Percentiles rank a stretch among this genome's conserved stretches.
phyloP scores from a whole-genome alignment of 2,329 filamentous ascomycete genomes.

The Fusarium palustre region DNA sequence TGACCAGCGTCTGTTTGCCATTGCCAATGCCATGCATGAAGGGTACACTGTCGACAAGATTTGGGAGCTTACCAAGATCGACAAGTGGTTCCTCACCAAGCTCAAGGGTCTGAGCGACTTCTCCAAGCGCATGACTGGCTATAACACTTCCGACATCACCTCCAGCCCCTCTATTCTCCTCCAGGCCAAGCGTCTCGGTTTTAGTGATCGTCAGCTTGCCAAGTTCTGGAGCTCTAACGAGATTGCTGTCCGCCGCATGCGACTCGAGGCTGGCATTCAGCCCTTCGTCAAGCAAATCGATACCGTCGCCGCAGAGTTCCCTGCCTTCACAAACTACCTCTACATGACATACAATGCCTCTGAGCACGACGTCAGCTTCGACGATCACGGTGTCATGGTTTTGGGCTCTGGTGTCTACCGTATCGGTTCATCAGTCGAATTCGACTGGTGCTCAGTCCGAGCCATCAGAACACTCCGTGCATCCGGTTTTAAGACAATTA shows the following conservation, averaged over 20 bases:
- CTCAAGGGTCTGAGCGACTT: conserved; percentile 94
- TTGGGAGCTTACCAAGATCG: conserved; percentile 98
- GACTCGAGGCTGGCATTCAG: conserved; percentile 86
- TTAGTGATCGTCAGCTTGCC: conserved; percentile 92
- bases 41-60: conserved; percentile 97
- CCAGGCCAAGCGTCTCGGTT: conserved; percentile 92
- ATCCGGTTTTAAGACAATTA: conserved; percentile 90
- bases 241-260: conserved; percentile 83
- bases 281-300: conserved; percentile 98
- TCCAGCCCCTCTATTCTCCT: conserved; percentile 75
- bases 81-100: conserved; percentile 97
- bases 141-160: conserved; percentile 72
- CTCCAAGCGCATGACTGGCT: conserved; percentile 79
- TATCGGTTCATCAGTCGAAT: conserved; percentile 97
- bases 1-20: conserved; percentile 95
- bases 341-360: conserved; percentile 96
- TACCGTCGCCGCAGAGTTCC: conserved; percentile 97
- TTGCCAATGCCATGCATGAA: conserved; percentile 95
- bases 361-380: conserved; percentile 84
- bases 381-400: conserved; percentile 95
- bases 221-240: conserved; percentile 97
- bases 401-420: conserved; percentile 95
- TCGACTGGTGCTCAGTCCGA: conserved; percentile 98
- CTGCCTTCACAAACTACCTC: conserved; percentile 92
- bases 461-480: conserved; percentile 91